Base-by-base conservation (phyloP, 2,329 filamentous ascomycete genomes). In the Fusarium vanettenii region DNA sequence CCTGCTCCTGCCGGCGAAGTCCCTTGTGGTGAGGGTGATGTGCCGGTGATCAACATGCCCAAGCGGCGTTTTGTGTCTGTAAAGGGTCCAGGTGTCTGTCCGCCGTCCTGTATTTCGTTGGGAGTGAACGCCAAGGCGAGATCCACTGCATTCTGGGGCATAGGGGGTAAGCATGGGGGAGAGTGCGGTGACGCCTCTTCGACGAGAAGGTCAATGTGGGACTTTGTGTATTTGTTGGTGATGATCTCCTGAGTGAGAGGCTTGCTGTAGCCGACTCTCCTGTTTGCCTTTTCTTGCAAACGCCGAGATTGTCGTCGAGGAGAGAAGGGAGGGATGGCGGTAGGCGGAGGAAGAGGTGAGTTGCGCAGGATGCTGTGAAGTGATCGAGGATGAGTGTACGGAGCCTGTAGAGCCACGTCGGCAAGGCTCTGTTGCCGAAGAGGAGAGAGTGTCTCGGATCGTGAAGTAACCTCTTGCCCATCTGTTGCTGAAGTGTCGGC, bases 291-390 rank as follows among this genome's bases (percentile, higher is more conserved):
- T 74, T 90, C 88, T 50, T 88, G 86, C 18, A 91, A 81, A 14
- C 89, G 87, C 31, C 85, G 82, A 1, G 90, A 91, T 70, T 88
- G 86, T 41, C 89, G 85, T 67, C 86, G 85, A 2, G 89, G 87
- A 1, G 89, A 90, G 6, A 84, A 81, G 2, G 89, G 88, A 10
- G 88, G 87, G 35, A 84, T 83, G 4, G 87, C 85, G 22, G 82
- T 88, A 4, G 84, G 81, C 1, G 89, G 88, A 22, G 90, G 89
- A 8, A 92, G 84, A 20, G 91, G 91, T 6, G 91, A 92, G 84
- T 92, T 92, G 63, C 90, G 88, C 25, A 92, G 86, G 76, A 92
- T 92, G 81, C 90, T 92, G 79, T 89, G 90, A 11, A 92, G 86
- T 48, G 85, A 84, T 66, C 87, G 86, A 37, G 90, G 88, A 71